phyloP scores from a whole-genome alignment of 768 basidiomycete species.

The Russula ochroleuca region DNA sequence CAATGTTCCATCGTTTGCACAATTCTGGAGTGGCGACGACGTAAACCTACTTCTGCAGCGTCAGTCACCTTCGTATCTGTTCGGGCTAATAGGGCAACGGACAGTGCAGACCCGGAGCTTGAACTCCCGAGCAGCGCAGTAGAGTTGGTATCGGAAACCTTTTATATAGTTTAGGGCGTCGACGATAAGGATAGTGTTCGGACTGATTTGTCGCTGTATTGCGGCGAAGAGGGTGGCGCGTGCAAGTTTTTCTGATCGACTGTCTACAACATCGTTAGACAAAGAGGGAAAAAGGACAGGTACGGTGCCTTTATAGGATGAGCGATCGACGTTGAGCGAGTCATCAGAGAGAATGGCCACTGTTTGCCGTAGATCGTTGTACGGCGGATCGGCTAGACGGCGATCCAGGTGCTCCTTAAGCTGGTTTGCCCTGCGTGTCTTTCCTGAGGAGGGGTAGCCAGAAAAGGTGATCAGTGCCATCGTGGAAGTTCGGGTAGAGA shows the following conservation, averaged over 20 bases:
- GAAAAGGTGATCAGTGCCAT: conserved; percentile 94
- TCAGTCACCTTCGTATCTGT: conserved; percentile 2
- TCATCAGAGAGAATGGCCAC: conserved; percentile 69
- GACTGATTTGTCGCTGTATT: conserved; percentile 66
- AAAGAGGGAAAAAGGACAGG: background rate
- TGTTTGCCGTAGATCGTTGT: conserved; percentile 49
- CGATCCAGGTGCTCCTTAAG: conserved; percentile 54
- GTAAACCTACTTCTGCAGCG: conserved; percentile 51
- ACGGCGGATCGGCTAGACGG: conserved; percentile 46
- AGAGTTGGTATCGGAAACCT: conserved; percentile 96
- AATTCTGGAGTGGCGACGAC: conserved; percentile 69
- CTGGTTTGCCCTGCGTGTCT: conserved; percentile 66
- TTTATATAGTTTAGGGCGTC: conserved; percentile 98
- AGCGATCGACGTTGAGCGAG: conserved; percentile 54
- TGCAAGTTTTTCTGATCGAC: conserved; percentile 82
- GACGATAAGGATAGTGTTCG: conserved; percentile 77
- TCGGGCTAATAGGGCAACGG: conserved; percentile 32
- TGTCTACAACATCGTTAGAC: conserved; percentile 44
- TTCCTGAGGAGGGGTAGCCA: conserved; percentile 86
- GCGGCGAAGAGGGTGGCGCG: conserved; percentile 80
- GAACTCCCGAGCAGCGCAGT: conserved; percentile 89
- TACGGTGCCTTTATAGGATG: conserved; percentile 67
- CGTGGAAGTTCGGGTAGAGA: background rate
- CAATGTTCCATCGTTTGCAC: conserved; percentile 72
- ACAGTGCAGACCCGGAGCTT: conserved; percentile 86